Conservation (phyloP, 495 filamentous ascomycete genomes). For the Lasiosphaeriaceae sp. region DNA sequence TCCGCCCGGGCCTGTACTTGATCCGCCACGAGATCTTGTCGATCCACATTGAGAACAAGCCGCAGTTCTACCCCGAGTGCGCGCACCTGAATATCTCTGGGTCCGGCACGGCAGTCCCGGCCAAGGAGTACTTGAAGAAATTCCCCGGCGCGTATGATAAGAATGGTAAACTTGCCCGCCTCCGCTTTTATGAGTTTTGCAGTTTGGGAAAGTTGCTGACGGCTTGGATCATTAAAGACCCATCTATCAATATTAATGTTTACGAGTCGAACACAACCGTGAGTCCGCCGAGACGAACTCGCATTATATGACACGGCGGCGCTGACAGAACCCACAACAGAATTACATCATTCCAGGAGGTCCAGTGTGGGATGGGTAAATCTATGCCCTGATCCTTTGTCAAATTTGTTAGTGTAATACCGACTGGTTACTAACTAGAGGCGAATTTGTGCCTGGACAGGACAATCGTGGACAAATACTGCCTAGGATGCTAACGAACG, state of each 20-base stretch:
- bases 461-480: conserved; percentile 32
- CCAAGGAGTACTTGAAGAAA: conserved; percentile 37
- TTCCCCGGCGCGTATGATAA: conserved; percentile 49
- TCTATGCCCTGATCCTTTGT: background rate
- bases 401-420: conserved; percentile 1
- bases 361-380: conserved; percentile 42
- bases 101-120: conserved; percentile 36
- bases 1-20: conserved; percentile 48
- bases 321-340: conserved; percentile 14
- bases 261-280: conserved; percentile 39
- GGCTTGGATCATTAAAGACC: conserved; percentile 25
- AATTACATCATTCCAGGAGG: conserved; percentile 43
- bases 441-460: background rate
- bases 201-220: conserved; percentile 13
- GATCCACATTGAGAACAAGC: conserved; percentile 48
- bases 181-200: background rate
- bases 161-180: conserved; percentile 31
- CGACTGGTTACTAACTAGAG: background rate
- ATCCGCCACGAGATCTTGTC: conserved; percentile 53
- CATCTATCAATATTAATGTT: conserved; percentile 49
- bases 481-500: conserved; percentile 14
- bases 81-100: conserved; percentile 50
- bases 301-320: too few relatives aligned
- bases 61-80: conserved; percentile 57
- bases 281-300: background rate